A percentile compares a stretch with the other conserved stretches of the same genome.
These are phyloP conservation scores for Coemansia sp. DNA, from an alignment of 192 early-diverging fungal species.

Conservation along the genomic window DNA sequence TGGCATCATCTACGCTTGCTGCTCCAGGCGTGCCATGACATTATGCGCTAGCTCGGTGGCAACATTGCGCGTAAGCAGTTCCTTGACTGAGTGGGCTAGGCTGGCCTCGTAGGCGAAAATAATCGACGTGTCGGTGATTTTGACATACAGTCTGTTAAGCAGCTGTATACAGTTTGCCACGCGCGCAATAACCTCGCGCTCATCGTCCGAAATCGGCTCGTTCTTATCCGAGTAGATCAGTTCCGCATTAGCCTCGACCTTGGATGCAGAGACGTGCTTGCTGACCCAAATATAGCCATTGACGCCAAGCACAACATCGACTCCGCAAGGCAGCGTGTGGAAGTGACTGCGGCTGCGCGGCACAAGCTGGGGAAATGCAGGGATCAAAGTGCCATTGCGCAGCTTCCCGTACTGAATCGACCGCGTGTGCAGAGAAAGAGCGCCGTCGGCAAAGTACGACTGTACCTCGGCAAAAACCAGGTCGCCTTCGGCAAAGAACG, in stretches of 20 bases:
- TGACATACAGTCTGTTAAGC: constrained; percentile 71
- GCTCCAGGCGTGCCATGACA: constrained; percentile 31
- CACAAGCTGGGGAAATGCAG: constrained; percentile 83
- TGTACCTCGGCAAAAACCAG: constrained; percentile 89
- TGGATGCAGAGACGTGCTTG: constrained; percentile 64
- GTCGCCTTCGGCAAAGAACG: constrained; percentile 93
- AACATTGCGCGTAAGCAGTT: constrained; percentile 57
- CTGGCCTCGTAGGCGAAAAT: constrained; percentile 89
- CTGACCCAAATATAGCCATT: constrained; percentile 97
- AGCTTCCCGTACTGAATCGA: constrained; percentile 88
- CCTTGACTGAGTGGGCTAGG: constrained; percentile 59
- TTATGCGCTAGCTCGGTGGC: constrained; percentile 39
- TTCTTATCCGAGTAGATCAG: constrained; percentile 86
- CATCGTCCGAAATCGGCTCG: constrained; percentile 70
- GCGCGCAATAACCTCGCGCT: constrained; percentile 83
- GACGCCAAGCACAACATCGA: constrained; percentile 90
- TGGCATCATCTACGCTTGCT: constrained; percentile 11
- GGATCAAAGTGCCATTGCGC: constrained; percentile 74
- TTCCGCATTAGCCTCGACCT: constrained; percentile 74
- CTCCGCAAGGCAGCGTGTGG: constrained; percentile 82
- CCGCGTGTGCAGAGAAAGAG: constrained; percentile 84
- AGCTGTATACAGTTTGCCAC: constrained; percentile 84
- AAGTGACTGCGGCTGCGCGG: constrained; percentile 95
- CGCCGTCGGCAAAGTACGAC: constrained; percentile 82
- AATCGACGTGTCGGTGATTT: constrained; percentile 88